Conservation (phyloP, 1,284 basidiomycete genomes). For the Cryptococcus amylolentus region DNA sequence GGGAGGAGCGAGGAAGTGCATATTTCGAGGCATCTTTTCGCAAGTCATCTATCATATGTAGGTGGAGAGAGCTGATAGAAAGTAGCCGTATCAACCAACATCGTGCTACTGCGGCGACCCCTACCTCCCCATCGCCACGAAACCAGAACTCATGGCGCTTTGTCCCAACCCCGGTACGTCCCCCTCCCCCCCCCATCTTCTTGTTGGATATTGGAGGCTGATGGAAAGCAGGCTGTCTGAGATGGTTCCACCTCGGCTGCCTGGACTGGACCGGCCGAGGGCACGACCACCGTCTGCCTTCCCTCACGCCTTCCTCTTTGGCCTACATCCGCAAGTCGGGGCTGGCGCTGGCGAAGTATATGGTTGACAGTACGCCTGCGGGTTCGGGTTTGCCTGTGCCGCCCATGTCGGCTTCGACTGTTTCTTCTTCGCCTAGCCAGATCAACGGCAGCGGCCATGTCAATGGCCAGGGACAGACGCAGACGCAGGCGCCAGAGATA, state of each 20-base stretch:
- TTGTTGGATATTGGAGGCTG: not conserved
- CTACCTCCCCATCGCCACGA: slow-evolving; percentile 15
- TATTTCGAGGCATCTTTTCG: slow-evolving; percentile 1
- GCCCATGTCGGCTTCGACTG: no score
- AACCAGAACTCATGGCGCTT: slow-evolving; percentile 19
- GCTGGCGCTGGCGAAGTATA: not conserved
- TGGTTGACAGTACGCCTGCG: no score
- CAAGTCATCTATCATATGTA: not conserved
- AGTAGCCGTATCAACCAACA: slow-evolving; percentile 14
- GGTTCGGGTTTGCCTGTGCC: no score
- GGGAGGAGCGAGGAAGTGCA: not conserved
- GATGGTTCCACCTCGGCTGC: slow-evolving; percentile 26
- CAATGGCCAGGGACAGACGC: no score
- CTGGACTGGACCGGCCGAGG: slow-evolving; percentile 9
- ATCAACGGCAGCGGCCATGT: no score
- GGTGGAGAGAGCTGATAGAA: not conserved
- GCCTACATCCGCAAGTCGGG: slow-evolving; percentile 11
- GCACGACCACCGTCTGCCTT: not conserved
- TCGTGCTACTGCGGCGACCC: slow-evolving; percentile 22
- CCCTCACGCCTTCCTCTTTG: not conserved
- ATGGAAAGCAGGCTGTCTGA: slow-evolving; percentile 13
- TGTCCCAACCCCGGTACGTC: slow-evolving; percentile 19
- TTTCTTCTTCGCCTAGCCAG: no score
- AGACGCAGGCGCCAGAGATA: no score
- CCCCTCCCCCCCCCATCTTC: not conserved